Base-by-base conservation (phyloP, 768 basidiomycete genomes). In the Infundibulicybe gibba region DNA sequence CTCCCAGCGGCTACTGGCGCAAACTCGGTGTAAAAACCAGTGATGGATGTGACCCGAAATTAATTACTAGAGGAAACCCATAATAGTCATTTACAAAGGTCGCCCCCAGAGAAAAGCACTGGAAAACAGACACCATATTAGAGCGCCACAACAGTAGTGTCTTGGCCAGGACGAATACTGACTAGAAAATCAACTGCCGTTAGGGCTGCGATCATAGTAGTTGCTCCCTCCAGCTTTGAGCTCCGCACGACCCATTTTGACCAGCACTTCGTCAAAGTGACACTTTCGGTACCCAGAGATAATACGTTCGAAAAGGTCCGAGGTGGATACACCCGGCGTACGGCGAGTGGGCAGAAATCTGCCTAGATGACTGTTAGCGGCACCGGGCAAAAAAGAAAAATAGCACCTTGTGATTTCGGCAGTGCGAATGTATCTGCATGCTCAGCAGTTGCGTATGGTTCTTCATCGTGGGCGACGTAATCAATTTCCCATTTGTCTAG, bases 321-420 rank as follows among this genome's bases (percentile, higher is more conserved):
- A 95, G 0, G 97, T 99, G 10, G 94, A 97, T 9, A 97, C 81
- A 8, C 93, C 92, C 0, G 92, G 92, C 4, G 97, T 98, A 43
- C 95, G 86, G 12, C 93, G 81, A 2, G 95, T 99, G 0, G 97
- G 95, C 35, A 98, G 74, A 65, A 99, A 98, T 71, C 87, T 88
- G 41, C 95, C 95, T 94, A n/a, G n/a, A n/a, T n/a, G n/a, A n/a
- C n/a, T 12, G 14, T 37, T 32, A 39, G 37, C 30, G 32, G 17
- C 17, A 32, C 31, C 31, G 19, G 15, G 47, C 50, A 16, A 16
- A 35, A 41, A 33, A 44, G 25, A 14, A 35, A 47, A 14, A 32
- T 38, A 12, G 37, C 47, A 90, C 94, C 95, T 61, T 80, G 79
- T 43, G 71, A 71, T 68, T 99, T 98, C 42, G 77, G 81, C 55